A percentile compares a stretch with the other conserved stretches of the same genome.
phyloP scores from a whole-genome alignment of 352 stramenopile species.

The Phytophthora hybrid region DNA sequence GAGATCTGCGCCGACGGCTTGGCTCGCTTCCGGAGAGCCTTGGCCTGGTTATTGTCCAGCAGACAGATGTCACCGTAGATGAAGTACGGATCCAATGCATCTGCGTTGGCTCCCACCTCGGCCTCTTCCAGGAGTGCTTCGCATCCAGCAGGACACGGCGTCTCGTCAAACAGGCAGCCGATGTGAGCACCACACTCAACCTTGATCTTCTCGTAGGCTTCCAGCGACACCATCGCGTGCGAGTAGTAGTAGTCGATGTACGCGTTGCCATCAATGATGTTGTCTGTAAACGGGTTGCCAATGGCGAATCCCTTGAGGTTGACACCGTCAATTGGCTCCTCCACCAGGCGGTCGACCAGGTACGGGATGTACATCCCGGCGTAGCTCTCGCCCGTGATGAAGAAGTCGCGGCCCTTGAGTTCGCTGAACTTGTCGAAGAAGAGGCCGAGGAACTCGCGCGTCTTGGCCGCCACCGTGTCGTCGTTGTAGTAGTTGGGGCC shows the following conservation, averaged over 20 bases:
- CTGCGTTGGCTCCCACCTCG: slow-evolving; percentile 48
- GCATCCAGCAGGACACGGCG: slow-evolving; percentile 53
- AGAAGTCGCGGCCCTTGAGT: slow-evolving; percentile 79
- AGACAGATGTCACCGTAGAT: slow-evolving; percentile 88
- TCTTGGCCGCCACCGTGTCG: slow-evolving; percentile 74
- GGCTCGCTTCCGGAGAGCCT: slow-evolving; percentile 51
- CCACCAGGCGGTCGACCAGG: slow-evolving; percentile 79
- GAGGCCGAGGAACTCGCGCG: slow-evolving; percentile 77
- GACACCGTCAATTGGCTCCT: slow-evolving; percentile 65
- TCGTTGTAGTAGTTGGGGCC: slow-evolving; percentile 85
- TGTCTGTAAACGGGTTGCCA: slow-evolving; percentile 77
- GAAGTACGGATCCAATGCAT: slow-evolving; percentile 79
- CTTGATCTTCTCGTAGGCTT: slow-evolving; percentile 76
- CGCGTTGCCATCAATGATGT: slow-evolving; percentile 63
- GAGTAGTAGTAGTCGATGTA: slow-evolving; percentile 91
- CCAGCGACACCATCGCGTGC: slow-evolving; percentile 83
- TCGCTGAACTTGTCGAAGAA: slow-evolving; percentile 81
- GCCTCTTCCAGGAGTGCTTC: slow-evolving; percentile 60
- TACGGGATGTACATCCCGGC: slow-evolving; percentile 93
- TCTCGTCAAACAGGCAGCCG: slow-evolving; percentile 66
- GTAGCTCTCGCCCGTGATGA: slow-evolving; percentile 88
- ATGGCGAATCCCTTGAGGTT: slow-evolving; percentile 84
- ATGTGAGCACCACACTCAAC: slow-evolving; percentile 62
- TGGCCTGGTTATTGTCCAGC: slow-evolving; percentile 62
- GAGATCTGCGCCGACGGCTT: slow-evolving; percentile 43